Percentiles rank a stretch among this genome's conserved stretches.
These are phyloP conservation scores for Tuber umbilicatum DNA, from an alignment of 495 filamentous ascomycete species.

Conservation along the genomic window DNA sequence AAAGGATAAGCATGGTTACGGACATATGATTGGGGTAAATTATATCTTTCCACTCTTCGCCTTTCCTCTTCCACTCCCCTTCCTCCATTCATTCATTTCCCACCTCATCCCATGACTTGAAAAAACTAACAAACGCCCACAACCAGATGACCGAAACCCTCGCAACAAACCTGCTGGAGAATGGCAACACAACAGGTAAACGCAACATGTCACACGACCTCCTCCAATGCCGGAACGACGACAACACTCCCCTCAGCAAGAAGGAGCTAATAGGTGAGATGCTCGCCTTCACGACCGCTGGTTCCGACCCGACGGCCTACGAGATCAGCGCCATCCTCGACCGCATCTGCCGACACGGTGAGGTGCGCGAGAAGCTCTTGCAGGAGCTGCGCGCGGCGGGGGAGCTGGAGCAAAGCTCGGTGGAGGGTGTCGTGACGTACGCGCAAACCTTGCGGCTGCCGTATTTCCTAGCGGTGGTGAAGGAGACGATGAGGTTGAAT, in stretches of 20 bases:
- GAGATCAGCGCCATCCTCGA: constrained; percentile 8
- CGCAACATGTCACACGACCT: constrained; percentile 7
- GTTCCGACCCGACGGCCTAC: constrained; percentile 16
- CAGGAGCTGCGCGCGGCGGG: not conserved
- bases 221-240: constrained; percentile 5
- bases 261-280: constrained; percentile 7
- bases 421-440: constrained; percentile 4
- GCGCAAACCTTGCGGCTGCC: constrained; percentile 2
- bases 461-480: constrained; percentile 12
- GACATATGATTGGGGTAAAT: constrained; percentile 1
- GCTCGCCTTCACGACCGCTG: constrained; percentile 7
- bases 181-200: constrained; percentile 1
- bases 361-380: not conserved
- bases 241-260: constrained; percentile 4
- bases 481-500: constrained; percentile 10
- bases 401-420: constrained; percentile 6
- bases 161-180: not conserved
- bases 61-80: not conserved
- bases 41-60: not conserved
- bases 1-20: not conserved
- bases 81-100: not conserved
- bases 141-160: not conserved
- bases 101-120: not conserved
- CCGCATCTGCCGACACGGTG: not conserved
- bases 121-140: not conserved